phyloP scores from a whole-genome alignment of 495 filamentous ascomycete species.

The Hapsidospora chrysogenum region DNA sequence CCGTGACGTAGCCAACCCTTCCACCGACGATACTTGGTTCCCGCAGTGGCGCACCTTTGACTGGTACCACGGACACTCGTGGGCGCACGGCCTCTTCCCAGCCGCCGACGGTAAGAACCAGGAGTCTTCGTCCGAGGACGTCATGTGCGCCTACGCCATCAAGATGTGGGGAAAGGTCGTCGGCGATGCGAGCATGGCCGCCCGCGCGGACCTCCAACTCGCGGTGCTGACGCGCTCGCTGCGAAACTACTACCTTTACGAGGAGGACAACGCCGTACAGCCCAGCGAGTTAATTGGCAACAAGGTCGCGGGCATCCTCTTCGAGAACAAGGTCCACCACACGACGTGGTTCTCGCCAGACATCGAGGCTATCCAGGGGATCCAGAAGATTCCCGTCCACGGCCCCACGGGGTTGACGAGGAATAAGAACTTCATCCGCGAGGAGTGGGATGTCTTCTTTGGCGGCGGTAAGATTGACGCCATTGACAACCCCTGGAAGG shows the following conservation, averaged over 20 bases:
- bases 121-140: slow-evolving; percentile 87
- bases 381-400: slow-evolving; percentile 88
- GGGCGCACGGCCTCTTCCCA: slow-evolving; percentile 87
- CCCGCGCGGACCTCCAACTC: slow-evolving; percentile 68
- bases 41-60: slow-evolving; percentile 76
- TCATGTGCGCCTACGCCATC: slow-evolving; percentile 72
- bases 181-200: slow-evolving; percentile 67
- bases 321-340: slow-evolving; percentile 95
- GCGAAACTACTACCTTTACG: slow-evolving; percentile 68
- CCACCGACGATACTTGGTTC: slow-evolving; percentile 53
- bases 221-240: slow-evolving; percentile 53
- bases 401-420: slow-evolving; percentile 58
- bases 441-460: slow-evolving; percentile 83
- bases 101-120: slow-evolving; percentile 69
- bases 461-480: slow-evolving; percentile 37
- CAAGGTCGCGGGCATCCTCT: slow-evolving; percentile 82
- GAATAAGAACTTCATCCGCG: slow-evolving; percentile 49
- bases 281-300: slow-evolving; percentile 65
- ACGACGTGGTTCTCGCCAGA: slow-evolving; percentile 81
- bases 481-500: slow-evolving; percentile 65
- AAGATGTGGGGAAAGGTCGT: slow-evolving; percentile 84
- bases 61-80: slow-evolving; percentile 90
- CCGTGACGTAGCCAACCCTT: slow-evolving; percentile 66
- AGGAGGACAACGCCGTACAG: slow-evolving; percentile 51
- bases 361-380: slow-evolving; percentile 76